A percentile compares a stretch with the other conserved stretches of the same genome.
phyloP scores from a whole-genome alignment of 1,284 basidiomycete genomes.

The Bothia castanella region DNA sequence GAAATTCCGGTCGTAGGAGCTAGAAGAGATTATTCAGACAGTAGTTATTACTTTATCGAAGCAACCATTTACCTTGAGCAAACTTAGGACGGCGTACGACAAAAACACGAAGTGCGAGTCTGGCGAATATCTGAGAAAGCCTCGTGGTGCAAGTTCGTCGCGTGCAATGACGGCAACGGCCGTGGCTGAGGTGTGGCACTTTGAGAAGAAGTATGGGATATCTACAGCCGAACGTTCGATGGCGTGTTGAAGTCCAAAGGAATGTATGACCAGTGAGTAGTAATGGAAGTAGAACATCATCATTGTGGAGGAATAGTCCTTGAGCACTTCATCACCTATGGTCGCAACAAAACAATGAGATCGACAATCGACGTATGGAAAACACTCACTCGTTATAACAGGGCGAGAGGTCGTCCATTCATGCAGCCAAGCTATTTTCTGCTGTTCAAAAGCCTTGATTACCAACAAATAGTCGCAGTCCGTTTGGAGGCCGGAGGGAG shows the following conservation, averaged over 20 bases:
- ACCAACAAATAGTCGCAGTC: conserved; percentile 84
- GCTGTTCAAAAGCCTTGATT: conserved; percentile 81
- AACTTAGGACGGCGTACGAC: conserved; percentile 82
- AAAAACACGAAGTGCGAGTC: conserved; percentile 92
- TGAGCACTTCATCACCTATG: conserved; percentile 32
- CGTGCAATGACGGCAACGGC: conserved; percentile 66
- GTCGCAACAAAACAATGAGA: conserved; percentile 7
- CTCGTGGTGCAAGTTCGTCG: conserved; percentile 72
- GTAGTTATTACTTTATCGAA: not conserved
- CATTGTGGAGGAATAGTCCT: conserved; percentile 51
- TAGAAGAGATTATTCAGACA: conserved; percentile 31
- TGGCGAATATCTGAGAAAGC: conserved; percentile 79
- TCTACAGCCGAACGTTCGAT: conserved; percentile 72
- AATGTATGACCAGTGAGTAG: conserved; percentile 83
- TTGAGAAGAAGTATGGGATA: conserved; percentile 83
- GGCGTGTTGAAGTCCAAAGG: conserved; percentile 93
- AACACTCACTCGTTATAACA: conserved; percentile 17
- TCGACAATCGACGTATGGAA: not conserved
- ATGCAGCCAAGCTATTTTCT: conserved; percentile 67
- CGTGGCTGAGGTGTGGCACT: conserved; percentile 75
- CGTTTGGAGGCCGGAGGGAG: conserved; percentile 80
- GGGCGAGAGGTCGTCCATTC: conserved; percentile 48
- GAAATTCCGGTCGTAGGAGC: conserved; percentile 81
- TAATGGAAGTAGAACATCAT: conserved; percentile 82
- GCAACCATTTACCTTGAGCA: conserved; percentile 67